Base-by-base conservation (phyloP, 768 basidiomycete genomes). In the Leucogyrophana mollusca region DNA sequence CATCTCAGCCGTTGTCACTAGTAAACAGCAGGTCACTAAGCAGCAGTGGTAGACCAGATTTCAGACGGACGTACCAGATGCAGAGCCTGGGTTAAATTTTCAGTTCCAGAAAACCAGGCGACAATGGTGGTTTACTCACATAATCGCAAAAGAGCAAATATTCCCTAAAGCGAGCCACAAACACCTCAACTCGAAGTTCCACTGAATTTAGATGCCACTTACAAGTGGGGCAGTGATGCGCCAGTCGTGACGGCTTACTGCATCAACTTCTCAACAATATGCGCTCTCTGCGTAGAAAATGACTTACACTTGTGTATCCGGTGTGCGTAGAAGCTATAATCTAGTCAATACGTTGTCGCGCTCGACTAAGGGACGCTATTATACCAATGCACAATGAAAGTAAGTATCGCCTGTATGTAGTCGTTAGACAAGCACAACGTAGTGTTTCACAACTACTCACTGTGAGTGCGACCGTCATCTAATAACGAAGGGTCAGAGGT, bases 361-460 rank as follows among this genome's bases (percentile, higher is more conserved):
- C n/a, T 30, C 22, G 11, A 10, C 10, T 5, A 10, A 1, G 18
- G 8, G 18, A 32, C 11, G 9, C 22, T 20, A 30, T 34, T 67
- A 23, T 48, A 78, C 76, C 77, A 73, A 47, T 79, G 77, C 4
- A 79, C 77, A 20, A 77, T 63, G 41, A 77, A 71, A 0, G 77
- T 79, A 23, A 77, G 60, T 21, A 73, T 53, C 1, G 75, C 77
- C 76, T 52, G n/a, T n/a, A 68, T 68, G 64, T 0, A 65, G 58
- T 17, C 63, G 43, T 2, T 40, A 23, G 52, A 22, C 43, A 41
- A 21, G n/a, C 33, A 4, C 11, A n/a, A n/a, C n/a, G 16, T 16
- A 8, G 3, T 3, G 10, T 11, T 2, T 16, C n/a, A 21, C 16
- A 6, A 47, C 27, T 5, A 40, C 63, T 43, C 41, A 58, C 63